Percentiles rank a stretch among this genome's conserved stretches.
phyloP scores from a whole-genome alignment of 2,329 filamentous ascomycete genomes.

The Arthrobotrys musiformis region DNA sequence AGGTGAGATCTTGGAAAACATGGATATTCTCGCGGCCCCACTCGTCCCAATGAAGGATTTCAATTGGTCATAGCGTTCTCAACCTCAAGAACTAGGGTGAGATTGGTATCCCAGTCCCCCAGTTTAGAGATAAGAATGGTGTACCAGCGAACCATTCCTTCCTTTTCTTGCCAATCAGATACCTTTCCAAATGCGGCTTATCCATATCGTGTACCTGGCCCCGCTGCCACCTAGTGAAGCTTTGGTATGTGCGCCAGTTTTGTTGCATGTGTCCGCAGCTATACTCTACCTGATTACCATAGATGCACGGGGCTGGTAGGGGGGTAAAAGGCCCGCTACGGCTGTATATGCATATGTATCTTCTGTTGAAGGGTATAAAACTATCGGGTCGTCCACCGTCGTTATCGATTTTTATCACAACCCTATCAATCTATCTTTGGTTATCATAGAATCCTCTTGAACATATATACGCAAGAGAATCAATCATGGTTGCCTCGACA shows the following conservation, averaged over 20 bases:
- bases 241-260: slow-evolving; percentile 1
- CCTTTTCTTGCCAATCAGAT: slow-evolving; percentile 31
- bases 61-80: neutral
- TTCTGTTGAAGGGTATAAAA: slow-evolving; percentile 30
- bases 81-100: slow-evolving; percentile 12
- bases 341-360: too few relatives aligned
- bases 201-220: slow-evolving; percentile 11
- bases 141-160: slow-evolving; percentile 26
- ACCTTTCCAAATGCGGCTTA: slow-evolving; percentile 24
- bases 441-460: slow-evolving; percentile 13
- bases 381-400: neutral
- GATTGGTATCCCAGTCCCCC: slow-evolving; percentile 7
- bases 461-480: slow-evolving; percentile 7
- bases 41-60: slow-evolving; percentile 3
- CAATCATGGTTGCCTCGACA: slow-evolving; percentile 45
- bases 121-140: slow-evolving; percentile 27
- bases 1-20: neutral
- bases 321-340: neutral
- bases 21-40: neutral
- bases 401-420: slow-evolving; percentile 14
- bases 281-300: neutral
- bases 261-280: slow-evolving; percentile 26
- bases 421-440: slow-evolving; percentile 13
- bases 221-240: neutral
- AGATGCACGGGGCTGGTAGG: neutral